Evolutionary conservation across 805 yeast species (phyloP).

Genomic region (Pichia thaimueangensis): DNA sequence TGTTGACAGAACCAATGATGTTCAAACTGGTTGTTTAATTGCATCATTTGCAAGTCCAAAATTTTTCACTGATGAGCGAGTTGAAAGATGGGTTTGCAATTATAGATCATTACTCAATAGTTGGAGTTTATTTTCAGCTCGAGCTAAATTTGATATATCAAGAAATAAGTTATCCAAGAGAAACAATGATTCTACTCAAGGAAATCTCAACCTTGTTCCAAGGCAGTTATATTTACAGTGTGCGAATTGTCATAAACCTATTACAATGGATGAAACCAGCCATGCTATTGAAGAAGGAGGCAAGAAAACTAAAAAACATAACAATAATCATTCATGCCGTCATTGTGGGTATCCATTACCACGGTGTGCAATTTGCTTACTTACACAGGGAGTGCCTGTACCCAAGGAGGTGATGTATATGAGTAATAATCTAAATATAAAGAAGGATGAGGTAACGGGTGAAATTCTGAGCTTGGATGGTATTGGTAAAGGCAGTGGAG

Average conservation of each 20-base stretch:
- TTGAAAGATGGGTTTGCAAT: constrained; percentile 70
- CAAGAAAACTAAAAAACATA: constrained; percentile 10
- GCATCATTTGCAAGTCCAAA: constrained; percentile 78
- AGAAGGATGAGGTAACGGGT: neutral
- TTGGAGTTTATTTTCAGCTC: constrained; percentile 68
- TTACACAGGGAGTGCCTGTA: constrained; percentile 66
- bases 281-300: neutral
- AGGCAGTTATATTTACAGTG: constrained; percentile 81
- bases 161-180: constrained; percentile 59
- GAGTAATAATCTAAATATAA: constrained; percentile 12
- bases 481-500: neutral
- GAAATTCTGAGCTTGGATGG: too few species aligned
- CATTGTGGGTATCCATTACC: constrained; percentile 87
- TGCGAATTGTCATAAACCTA: constrained; percentile 70
- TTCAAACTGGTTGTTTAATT: constrained; percentile 84
- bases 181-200: constrained; percentile 36
- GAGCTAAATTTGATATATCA: constrained; percentile 83
- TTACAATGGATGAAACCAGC: constrained; percentile 33
- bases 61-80: constrained; percentile 67
- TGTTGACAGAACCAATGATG: constrained; percentile 83
- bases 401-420: constrained; percentile 35
- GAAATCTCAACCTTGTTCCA: constrained; percentile 48
- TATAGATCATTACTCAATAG: constrained; percentile 67
- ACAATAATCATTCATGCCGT: constrained; percentile 44
- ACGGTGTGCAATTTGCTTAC: constrained; percentile 80